Evolutionary conservation across 345 rosid species (phyloP), one percentile per base, ranked within the genome.

Genomic region (Eucalyptus sp.): DNA sequence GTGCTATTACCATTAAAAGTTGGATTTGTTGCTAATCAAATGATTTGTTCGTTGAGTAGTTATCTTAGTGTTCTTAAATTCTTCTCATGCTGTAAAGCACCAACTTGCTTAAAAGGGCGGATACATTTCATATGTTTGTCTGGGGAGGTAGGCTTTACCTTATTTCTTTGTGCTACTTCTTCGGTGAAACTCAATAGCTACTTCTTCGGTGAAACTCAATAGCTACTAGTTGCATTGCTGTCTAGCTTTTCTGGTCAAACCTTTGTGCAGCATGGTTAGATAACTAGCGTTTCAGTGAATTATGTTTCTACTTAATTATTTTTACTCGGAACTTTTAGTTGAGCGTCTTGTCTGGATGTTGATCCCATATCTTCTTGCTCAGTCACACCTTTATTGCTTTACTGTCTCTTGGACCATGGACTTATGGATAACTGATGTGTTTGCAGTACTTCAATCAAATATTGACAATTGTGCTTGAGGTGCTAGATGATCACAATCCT

Each of bases 371-470:
- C 90, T 88, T 58, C 66, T 87, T 50, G 76, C 64, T 83, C 29
- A 54, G 81, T 76, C 48, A 41, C 83, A 10, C 48, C 41, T 41
- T 76, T 44, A 41, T 76, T 76, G 84, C 84, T 76, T 76, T 76
- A 76, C 48, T 76, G 84, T 76, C 48, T 76, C 84, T 76, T 20
- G 84, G 84, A 76, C 84, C 84, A 41, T 76, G 29, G 29, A 76
- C 84, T 76, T 76, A 76, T 2, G 5, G 16, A 37, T 76, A 76
- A 41, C 48, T 76, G 20, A n/a, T 64, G 48, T 76, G 48, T 76
- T 76, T 90, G 92, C 98, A 98, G 99, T 98, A 96, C 92, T 96
- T 96, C 94, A 98, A 97, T 93, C 99, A 96, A 93, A 97, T 98
- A 92, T 93, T 97, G 95, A 96, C 97, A 86, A 96, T 96, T 87